Percentiles rank a stretch among this genome's conserved stretches.
phyloP scores from a whole-genome alignment of 352 stramenopile genomes.

The Elongisporangium senticosum region DNA sequence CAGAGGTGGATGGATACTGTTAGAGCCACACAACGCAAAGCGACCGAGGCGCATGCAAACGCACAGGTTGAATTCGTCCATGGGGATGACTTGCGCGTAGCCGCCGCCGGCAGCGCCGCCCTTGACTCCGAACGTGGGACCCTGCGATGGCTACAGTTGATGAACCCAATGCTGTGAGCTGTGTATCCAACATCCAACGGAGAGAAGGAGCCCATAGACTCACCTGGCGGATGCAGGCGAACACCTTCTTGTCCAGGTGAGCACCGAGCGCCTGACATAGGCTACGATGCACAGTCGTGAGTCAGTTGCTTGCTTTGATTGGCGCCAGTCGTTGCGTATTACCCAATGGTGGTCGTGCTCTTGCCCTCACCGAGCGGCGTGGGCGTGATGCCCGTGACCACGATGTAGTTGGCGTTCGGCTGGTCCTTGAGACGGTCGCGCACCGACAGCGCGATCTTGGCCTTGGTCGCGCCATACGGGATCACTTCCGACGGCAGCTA shows the following conservation, averaged over 20 bases:
- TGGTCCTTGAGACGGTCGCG: conserved; percentile 84
- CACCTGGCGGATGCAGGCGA: conserved; percentile 96
- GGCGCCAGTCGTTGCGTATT: neutral
- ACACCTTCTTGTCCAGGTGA: conserved; percentile 90
- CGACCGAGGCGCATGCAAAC: conserved; percentile 24
- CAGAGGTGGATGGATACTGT: conserved; percentile 39
- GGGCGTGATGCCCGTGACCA: conserved; percentile 96
- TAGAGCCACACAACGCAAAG: conserved; percentile 84
- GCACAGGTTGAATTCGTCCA: conserved; percentile 98
- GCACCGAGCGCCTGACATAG: conserved; percentile 93
- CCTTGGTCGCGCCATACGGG: conserved; percentile 87
- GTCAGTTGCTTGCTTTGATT: conserved; percentile 1
- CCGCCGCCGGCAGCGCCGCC: conserved; percentile 74
- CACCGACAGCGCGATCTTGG: conserved; percentile 90
- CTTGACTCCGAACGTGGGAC: conserved; percentile 99
- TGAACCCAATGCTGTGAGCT: neutral
- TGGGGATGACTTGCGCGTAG: conserved; percentile 93
- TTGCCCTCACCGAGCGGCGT: conserved; percentile 98
- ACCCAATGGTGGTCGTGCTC: conserved; percentile 98
- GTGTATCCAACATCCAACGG: neutral
- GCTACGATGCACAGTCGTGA: conserved; percentile 71
- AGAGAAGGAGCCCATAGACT: conserved; percentile 22
- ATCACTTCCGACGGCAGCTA: conserved; percentile 80
- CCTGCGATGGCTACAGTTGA: conserved; percentile 86
- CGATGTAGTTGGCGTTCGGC: conserved; percentile 95